These are phyloP conservation scores for Linnemannia exigua DNA, from an alignment of 192 early-diverging fungal genomes.

Conservation along the genomic window DNA sequence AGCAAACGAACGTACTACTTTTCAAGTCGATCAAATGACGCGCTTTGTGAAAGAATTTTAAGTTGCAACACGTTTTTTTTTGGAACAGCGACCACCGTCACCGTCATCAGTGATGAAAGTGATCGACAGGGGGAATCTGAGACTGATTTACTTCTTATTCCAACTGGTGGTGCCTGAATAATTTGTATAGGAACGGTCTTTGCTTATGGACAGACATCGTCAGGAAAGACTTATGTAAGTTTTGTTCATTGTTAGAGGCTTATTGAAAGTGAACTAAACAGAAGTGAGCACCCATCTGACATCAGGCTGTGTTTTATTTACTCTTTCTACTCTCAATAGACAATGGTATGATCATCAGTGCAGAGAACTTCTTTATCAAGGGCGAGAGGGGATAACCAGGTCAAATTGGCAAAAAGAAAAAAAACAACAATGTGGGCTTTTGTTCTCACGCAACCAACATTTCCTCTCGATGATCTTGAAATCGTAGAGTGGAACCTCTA, in stretches of 20 bases:
- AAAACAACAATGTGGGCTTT: background rate
- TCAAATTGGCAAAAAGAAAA: background rate
- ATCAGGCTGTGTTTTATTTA: background rate
- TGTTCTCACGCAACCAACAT: background rate
- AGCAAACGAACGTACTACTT: background rate
- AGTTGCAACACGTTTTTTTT: background rate
- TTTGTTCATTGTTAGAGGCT: background rate
- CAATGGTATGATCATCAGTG: slow-evolving; percentile 55
- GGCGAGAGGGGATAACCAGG: no score
- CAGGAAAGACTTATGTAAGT: slow-evolving; percentile 91
- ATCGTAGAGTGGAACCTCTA: slow-evolving; percentile 74
- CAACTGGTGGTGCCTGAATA: background rate
- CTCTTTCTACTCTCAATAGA: slow-evolving; percentile 50
- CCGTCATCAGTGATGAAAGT: no score
- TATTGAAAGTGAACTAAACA: background rate
- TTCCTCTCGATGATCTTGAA: background rate
- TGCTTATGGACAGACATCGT: slow-evolving; percentile 98
- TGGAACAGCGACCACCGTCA: background rate
- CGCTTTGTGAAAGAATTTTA: background rate
- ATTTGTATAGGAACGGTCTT: slow-evolving; percentile 85
- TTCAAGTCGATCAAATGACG: background rate
- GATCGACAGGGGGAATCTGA: background rate
- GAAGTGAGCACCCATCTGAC: background rate
- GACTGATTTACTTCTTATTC: background rate
- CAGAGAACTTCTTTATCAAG: background rate